Conservation (phyloP, 2,329 filamentous ascomycete species). For the Periconia macrospinosa region DNA sequence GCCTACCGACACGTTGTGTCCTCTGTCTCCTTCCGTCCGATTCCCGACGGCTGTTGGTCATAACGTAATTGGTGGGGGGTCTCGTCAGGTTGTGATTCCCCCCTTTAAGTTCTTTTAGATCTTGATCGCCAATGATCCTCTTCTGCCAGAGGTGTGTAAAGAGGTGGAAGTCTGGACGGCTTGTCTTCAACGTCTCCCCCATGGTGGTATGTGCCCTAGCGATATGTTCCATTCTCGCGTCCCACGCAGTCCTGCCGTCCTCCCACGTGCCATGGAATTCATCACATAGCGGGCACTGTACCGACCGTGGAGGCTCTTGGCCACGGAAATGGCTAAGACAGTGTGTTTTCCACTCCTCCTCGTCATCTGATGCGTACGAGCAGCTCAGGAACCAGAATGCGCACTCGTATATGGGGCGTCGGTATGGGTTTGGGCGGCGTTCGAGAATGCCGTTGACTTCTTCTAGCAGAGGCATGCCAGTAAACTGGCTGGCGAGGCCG, state of each 20-base stretch:
- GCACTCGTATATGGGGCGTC: constrained; percentile 24
- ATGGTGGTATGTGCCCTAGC: constrained; percentile 16
- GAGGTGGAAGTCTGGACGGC: constrained; percentile 26
- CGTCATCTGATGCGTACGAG: constrained; percentile 18
- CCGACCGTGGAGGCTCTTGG: constrained; percentile 24
- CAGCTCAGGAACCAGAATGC: constrained; percentile 32
- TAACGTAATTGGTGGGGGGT: constrained; percentile 14
- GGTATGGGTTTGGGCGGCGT: constrained; percentile 11
- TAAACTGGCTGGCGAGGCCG: constrained; percentile 19
- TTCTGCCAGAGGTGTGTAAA: constrained; percentile 30
- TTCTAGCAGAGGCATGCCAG: constrained; percentile 24
- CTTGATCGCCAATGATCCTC: constrained; percentile 28
- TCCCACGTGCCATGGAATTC: constrained; percentile 18
- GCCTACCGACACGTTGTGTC: constrained; percentile 6
- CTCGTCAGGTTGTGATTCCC: constrained; percentile 22
- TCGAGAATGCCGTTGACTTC: constrained; percentile 27
- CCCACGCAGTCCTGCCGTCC: constrained; percentile 21
- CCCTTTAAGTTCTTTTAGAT: constrained; percentile 29
- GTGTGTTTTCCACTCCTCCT: constrained; percentile 29
- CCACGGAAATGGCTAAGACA: constrained; percentile 26
- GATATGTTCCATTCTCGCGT: constrained; percentile 27
- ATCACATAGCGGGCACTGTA: constrained; percentile 27
- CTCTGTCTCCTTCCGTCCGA: constrained; percentile 10
- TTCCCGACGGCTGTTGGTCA: constrained; percentile 12
- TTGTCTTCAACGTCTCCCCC: constrained; percentile 21